These are phyloP conservation scores for Pseudocercospora fijiensis DNA, from an alignment of 2,329 filamentous ascomycete species.

Conservation along the genomic window DNA sequence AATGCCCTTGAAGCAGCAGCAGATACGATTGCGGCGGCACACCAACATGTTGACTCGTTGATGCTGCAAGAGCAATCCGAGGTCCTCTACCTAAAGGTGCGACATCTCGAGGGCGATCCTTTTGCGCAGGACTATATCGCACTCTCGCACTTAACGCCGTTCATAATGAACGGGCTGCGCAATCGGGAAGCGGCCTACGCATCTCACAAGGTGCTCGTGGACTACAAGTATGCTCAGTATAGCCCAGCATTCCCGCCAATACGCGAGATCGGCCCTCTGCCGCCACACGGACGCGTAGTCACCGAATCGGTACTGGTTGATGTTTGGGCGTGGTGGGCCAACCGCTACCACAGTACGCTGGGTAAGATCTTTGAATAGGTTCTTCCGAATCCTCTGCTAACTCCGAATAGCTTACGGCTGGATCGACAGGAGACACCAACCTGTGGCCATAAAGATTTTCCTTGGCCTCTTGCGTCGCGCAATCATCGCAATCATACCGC, in stretches of 20 bases:
- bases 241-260: background rate
- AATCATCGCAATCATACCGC: background rate
- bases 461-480: too few species aligned
- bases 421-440: background rate
- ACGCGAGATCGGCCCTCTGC: background rate
- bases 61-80: background rate
- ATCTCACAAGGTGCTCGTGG: background rate
- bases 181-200: background rate
- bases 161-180: background rate
- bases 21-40: background rate
- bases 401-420: background rate
- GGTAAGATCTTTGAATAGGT: background rate
- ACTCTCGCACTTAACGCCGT: background rate
- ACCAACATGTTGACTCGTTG: background rate
- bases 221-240: background rate
- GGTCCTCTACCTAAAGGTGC: background rate
- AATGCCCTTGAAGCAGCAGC: background rate
- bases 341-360: background rate
- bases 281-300: background rate
- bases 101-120: background rate
- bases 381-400: background rate
- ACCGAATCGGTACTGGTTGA: background rate
- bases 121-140: background rate
- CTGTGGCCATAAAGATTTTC: background rate
- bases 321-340: background rate